Evolutionary conservation across 208 protist genomes (phyloP).

Genomic region (Sergeia podlipaevii): DNA sequence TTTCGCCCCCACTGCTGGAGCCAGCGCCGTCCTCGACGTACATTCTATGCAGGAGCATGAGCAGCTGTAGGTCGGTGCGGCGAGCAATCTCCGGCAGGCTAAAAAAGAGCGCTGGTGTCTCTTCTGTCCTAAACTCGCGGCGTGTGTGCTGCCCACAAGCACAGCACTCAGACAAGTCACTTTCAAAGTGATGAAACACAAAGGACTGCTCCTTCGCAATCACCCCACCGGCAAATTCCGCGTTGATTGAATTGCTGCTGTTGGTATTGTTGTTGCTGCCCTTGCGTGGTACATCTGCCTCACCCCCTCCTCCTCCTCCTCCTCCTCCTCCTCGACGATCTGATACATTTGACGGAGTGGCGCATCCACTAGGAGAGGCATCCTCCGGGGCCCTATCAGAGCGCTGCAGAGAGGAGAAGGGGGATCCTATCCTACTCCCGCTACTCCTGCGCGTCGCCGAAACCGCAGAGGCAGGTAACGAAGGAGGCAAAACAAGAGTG

Average conservation of each 20-base stretch:
- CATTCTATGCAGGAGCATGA: conserved; percentile 61
- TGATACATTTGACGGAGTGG: too few relatives aligned
- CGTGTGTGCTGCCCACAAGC: conserved; percentile 47
- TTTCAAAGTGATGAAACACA: conserved; percentile 78
- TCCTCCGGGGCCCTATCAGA: too few relatives aligned
- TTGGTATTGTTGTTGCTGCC: too few relatives aligned
- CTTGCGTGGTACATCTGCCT: too few relatives aligned
- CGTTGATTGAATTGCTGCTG: too few relatives aligned
- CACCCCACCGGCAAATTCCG: conserved; percentile 26
- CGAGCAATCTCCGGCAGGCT: conserved; percentile 38
- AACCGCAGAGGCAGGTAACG: too few relatives aligned
- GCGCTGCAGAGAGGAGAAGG: too few relatives aligned
- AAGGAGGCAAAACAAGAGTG: too few relatives aligned
- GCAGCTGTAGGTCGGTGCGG: conserved; percentile 58
- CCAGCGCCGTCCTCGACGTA: background rate
- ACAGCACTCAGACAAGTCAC: conserved; percentile 36
- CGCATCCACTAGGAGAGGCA: too few relatives aligned
- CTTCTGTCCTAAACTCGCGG: conserved; percentile 40
- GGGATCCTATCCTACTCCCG: too few relatives aligned
- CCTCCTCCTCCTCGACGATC: too few relatives aligned
- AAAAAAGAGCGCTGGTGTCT: conserved; percentile 30
- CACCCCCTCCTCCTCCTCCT: background rate
- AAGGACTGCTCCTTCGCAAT: conserved; percentile 27
- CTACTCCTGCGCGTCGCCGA: background rate
- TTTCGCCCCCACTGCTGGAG: conserved; percentile 9